Conservation (phyloP, 345 rosid genomes). For the Gossypium sturtianum region DNA sequence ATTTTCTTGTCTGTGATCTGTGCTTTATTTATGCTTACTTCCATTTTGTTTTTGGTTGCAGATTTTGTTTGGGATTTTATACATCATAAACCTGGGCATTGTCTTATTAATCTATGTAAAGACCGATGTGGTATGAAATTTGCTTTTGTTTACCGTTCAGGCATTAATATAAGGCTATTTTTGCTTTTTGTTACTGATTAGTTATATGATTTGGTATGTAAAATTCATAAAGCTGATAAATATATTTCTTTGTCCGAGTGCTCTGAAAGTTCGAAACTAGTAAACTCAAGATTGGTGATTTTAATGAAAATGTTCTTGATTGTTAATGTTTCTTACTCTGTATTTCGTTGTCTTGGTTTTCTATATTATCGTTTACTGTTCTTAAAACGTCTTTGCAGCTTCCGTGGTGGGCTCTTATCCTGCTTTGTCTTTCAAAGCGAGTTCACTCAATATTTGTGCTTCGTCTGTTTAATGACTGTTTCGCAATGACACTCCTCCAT, state of each 20-base stretch:
- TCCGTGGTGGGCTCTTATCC: constrained; percentile 86
- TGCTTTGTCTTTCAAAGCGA: constrained; percentile 87
- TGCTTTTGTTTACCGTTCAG: not conserved
- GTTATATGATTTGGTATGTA: not conserved
- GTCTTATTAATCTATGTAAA: constrained; percentile 65
- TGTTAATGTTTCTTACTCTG: not conserved
- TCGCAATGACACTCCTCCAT: constrained; percentile 85
- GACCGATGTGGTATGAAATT: constrained; percentile 63
- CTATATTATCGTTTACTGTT: not conserved
- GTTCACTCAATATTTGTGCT: constrained; percentile 90
- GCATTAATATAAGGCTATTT: not conserved
- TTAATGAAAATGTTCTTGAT: not conserved
- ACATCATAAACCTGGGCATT: constrained; percentile 64
- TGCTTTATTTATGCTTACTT: not conserved
- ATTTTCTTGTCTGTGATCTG: not conserved
- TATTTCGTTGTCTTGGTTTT: not conserved
- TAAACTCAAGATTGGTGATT: too few relatives aligned
- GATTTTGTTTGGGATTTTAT: constrained; percentile 76
- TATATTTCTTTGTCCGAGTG: too few relatives aligned
- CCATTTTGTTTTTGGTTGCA: constrained; percentile 30
- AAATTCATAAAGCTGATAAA: not conserved
- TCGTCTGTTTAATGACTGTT: constrained; percentile 90
- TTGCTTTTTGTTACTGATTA: not conserved
- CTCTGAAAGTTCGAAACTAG: too few relatives aligned
- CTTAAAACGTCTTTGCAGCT: constrained; percentile 41